Evolutionary conservation across 768 basidiomycete species (phyloP).

Genomic region (Lanmaoa pseudosensibilis): DNA sequence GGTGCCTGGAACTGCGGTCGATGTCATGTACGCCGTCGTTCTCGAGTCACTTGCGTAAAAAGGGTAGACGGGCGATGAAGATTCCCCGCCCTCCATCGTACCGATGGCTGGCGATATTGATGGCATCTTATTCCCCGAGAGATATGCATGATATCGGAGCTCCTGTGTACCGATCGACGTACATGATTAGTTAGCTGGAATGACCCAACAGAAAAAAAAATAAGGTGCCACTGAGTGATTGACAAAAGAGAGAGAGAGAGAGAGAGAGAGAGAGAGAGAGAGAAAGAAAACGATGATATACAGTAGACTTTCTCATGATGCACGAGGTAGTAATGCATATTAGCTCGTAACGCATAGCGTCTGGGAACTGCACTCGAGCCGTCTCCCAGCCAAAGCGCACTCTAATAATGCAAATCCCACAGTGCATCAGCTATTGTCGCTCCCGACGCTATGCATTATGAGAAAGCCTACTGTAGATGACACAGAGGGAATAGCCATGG

Average conservation of each 20-base stretch:
- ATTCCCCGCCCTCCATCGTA: slow-evolving; percentile 2
- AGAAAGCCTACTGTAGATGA: too few species aligned
- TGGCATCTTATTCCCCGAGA: slow-evolving; percentile 34
- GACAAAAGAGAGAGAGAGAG: not conserved
- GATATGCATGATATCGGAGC: slow-evolving; percentile 43
- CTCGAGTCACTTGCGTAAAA: slow-evolving; percentile 29
- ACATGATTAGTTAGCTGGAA: slow-evolving; percentile 15
- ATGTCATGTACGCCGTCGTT: slow-evolving; percentile 23
- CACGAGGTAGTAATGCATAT: too few species aligned
- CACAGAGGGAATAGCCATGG: not conserved
- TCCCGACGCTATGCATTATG: too few species aligned
- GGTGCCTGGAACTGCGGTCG: slow-evolving; percentile 2
- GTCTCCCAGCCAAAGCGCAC: too few species aligned
- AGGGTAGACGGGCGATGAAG: not conserved
- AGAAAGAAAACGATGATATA: not conserved
- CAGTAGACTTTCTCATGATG: too few species aligned
- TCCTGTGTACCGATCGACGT: slow-evolving; percentile 37
- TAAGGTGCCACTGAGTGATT: not conserved
- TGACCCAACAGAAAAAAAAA: not conserved
- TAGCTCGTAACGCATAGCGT: too few species aligned
- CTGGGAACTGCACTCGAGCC: too few species aligned
- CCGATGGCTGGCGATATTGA: not conserved
- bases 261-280: not conserved
- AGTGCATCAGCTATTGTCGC: too few species aligned
- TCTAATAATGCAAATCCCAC: too few species aligned